Evolutionary conservation across 169 alveolate species (phyloP).

Genomic region (Blepharisma undulans): DNA sequence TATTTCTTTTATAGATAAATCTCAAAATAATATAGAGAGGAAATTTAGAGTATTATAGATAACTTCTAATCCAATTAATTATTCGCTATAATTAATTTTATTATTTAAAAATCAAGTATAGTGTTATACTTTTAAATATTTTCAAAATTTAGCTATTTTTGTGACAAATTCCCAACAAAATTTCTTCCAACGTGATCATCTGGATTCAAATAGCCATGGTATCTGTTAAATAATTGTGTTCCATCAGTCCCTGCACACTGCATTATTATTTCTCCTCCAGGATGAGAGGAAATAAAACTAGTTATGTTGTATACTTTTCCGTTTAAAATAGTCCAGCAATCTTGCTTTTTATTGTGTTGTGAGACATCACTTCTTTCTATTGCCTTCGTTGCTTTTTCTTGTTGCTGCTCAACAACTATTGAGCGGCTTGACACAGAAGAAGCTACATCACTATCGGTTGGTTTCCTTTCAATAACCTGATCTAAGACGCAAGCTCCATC

Average conservation of each 20-base stretch:
- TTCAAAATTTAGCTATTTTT: background rate
- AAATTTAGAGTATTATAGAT: no score
- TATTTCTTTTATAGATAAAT: background rate
- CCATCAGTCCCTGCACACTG: constrained; percentile 54
- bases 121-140: background rate
- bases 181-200: constrained; percentile 10
- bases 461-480: background rate
- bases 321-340: constrained; percentile 71
- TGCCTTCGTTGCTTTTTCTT: background rate
- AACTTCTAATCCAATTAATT: no score
- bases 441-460: background rate
- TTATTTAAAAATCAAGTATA: no score
- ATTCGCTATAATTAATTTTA: background rate
- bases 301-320: constrained; percentile 80
- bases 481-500: background rate
- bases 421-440: background rate
- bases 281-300: constrained; percentile 49
- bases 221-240: constrained; percentile 42
- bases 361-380: background rate
- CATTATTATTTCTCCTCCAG: constrained; percentile 57
- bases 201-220: constrained; percentile 59
- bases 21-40: background rate
- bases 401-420: background rate
- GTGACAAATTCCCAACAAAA: background rate
- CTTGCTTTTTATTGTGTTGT: constrained; percentile 67